phyloP scores from a whole-genome alignment of 1,284 basidiomycete genomes.

The Tetrapyrgos nigripes region DNA sequence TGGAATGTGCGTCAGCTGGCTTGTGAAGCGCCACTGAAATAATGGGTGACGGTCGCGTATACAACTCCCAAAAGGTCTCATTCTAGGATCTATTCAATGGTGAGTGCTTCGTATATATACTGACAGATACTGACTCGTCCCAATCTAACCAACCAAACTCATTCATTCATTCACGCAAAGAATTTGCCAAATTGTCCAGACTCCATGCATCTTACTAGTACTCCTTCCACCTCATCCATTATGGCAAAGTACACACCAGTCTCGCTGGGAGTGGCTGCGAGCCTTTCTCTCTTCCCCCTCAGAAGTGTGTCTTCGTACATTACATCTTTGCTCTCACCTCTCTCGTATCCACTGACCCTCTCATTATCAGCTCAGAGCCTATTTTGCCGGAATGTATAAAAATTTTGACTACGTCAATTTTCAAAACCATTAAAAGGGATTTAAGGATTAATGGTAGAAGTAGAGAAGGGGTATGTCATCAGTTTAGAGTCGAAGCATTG shows the following conservation, averaged over 20 bases:
- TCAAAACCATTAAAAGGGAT: constrained; percentile 1
- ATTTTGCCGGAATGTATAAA: not conserved
- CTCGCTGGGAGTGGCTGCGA: not conserved
- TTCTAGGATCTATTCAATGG: constrained; percentile 7
- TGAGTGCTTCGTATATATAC: not conserved
- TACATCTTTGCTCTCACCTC: constrained; percentile 4
- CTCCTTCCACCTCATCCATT: not conserved
- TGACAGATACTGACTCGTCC: not conserved
- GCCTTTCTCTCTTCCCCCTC: not conserved
- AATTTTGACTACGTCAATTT: not conserved
- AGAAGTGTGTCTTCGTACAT: constrained; percentile 6
- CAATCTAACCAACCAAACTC: not conserved
- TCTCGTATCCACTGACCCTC: constrained; percentile 1
- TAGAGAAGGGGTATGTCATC: constrained; percentile 4
- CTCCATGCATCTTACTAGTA: too few species aligned
- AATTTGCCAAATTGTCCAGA: not conserved
- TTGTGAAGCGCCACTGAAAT: too few species aligned
- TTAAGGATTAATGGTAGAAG: constrained; percentile 3
- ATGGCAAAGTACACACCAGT: not conserved
- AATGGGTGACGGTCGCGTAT: too few species aligned
- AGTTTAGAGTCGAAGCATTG: constrained; percentile 8
- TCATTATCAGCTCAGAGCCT: not conserved
- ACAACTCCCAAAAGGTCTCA: not conserved
- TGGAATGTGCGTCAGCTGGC: too few species aligned
- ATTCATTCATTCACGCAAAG: too few species aligned